A percentile compares a stretch with the other conserved stretches of the same genome.
phyloP scores from a whole-genome alignment of 2,329 filamentous ascomycete species.

The Alternaria atra region DNA sequence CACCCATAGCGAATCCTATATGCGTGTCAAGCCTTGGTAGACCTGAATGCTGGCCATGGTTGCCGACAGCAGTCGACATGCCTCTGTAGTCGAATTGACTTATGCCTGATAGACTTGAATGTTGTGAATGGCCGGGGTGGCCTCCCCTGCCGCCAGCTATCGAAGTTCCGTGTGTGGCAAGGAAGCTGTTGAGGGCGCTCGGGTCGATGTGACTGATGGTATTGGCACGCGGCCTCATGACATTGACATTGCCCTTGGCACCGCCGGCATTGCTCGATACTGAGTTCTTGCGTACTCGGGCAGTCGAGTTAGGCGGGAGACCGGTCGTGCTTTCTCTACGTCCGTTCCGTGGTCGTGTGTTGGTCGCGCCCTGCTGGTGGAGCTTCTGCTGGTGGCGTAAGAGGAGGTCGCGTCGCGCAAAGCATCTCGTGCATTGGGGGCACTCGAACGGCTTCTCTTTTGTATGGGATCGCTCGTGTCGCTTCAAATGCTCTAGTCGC shows the following conservation, averaged over 20 bases:
- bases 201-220: conserved; percentile 94
- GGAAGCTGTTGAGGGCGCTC: conserved; percentile 72
- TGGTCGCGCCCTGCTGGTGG: conserved; percentile 89
- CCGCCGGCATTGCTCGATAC: conserved; percentile 69
- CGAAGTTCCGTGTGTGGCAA: conserved; percentile 65
- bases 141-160: conserved; percentile 60
- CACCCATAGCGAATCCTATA: conserved; percentile 71
- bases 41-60: conserved; percentile 72
- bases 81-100: conserved; percentile 72
- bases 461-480: conserved; percentile 96
- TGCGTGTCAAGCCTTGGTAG: conserved; percentile 86
- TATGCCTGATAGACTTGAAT: conserved; percentile 77
- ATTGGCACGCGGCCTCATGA: conserved; percentile 89
- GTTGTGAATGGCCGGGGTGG: conserved; percentile 69
- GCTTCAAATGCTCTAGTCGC: conserved; percentile 93
- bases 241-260: conserved; percentile 60
- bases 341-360: conserved; percentile 80
- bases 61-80: conserved; percentile 74
- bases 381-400: conserved; percentile 98
- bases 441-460: conserved; percentile 99
- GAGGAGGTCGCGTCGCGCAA: conserved; percentile 89
- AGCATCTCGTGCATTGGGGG: conserved; percentile 91
- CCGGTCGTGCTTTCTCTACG: conserved; percentile 87
- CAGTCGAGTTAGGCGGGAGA: conserved; percentile 71
- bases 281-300: conserved; percentile 90